These are phyloP conservation scores for Tuber calosporum DNA, from an alignment of 495 filamentous ascomycete genomes.

Conservation along the genomic window DNA sequence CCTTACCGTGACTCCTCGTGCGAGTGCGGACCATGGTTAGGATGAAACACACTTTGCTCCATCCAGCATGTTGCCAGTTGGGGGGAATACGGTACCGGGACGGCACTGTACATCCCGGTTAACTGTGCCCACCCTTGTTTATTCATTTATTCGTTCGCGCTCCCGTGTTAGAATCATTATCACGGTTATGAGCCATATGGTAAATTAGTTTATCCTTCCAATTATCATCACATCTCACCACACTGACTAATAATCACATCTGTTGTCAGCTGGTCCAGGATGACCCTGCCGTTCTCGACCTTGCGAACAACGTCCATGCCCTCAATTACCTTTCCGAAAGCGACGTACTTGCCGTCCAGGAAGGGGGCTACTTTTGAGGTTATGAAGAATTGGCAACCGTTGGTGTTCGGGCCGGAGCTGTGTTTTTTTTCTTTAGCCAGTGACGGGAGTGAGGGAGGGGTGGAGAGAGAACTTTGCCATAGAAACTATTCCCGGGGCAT, in stretches of 20 bases:
- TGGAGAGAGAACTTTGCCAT: constrained; percentile 57
- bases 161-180: background rate
- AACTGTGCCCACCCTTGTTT: background rate
- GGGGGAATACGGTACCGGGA: background rate
- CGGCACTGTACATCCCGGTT: too few species aligned
- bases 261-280: constrained; percentile 69
- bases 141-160: background rate
- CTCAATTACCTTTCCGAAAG: constrained; percentile 77
- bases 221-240: constrained; percentile 65
- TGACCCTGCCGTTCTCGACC: constrained; percentile 80
- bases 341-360: constrained; percentile 90
- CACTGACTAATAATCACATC: constrained; percentile 83
- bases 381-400: constrained; percentile 97
- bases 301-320: constrained; percentile 85
- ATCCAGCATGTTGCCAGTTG: background rate
- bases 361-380: constrained; percentile 78
- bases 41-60: background rate
- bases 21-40: background rate
- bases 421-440: constrained; percentile 38
- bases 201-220: background rate
- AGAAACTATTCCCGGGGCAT: constrained; percentile 68
- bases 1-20: background rate
- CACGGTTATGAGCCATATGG: background rate
- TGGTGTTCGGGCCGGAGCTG: constrained; percentile 90
- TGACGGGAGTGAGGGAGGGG: background rate